Base-by-base conservation (phyloP, 1,284 basidiomycete genomes). In the Trichosporon coremiiforme region DNA sequence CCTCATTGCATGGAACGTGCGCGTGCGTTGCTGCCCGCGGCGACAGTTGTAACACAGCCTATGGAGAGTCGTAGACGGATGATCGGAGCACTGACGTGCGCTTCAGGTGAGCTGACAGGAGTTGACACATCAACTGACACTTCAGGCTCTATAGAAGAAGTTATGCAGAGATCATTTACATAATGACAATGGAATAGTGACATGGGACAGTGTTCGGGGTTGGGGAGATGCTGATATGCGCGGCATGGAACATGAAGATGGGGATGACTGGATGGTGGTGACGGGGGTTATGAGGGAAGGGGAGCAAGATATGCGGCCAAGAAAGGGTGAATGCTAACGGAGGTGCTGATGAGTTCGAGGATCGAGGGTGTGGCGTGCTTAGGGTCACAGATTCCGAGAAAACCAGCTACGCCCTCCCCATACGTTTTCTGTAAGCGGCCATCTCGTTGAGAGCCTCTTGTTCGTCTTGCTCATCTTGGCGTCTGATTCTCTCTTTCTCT, bases 401-500 rank as follows among this genome's bases (percentile, higher is more conserved):
- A 33, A n/a, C 57, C 57, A 45, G 12, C 29, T 63, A 68, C 17
- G 22, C 17, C 29, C 67, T 70, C 38, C 71, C 74, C 72, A 70
- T 77, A 45, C 80, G 71, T 35, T 69, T 72, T 73, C 74, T 79
- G 70, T 81, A 82, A 38, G 72, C 74, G 70, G 75, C 74, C 67
- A 84, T 68, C 66, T 84, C 83, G 63, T 66, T 73, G 71, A 74
- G 35, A 0, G 79, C 83, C 68, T 81, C 78, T 29, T 72, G 74
- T 72, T 84, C 82, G 63, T 84, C 72, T 53, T 74, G 73, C 10
- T 72, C 76, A 25, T 79, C 78, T 66, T 75, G 75, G 20, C 68
- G 66, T 71, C 79, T 76, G 36, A 75, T 64, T 35, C 77, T 72
- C 63, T 74, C 75, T 38, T 79, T 68, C 66, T 77, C 75, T n/a